Evolutionary conservation across 495 filamentous ascomycete species (phyloP).

Genomic region (Aspergillus ostianus): DNA sequence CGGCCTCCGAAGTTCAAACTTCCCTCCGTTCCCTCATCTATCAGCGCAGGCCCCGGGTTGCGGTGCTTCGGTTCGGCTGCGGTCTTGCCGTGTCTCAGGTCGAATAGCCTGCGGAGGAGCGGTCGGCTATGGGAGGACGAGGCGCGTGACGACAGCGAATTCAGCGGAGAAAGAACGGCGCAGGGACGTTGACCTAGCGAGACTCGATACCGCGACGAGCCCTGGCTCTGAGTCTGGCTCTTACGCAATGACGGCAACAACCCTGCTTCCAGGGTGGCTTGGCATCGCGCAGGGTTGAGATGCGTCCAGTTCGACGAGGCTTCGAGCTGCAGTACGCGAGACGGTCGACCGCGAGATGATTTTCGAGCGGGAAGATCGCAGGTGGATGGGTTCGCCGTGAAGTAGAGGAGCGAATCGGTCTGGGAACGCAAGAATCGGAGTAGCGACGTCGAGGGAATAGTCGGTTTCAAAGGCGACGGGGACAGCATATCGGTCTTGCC

Average conservation of each 20-base stretch:
- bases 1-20: conserved; percentile 52
- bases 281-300: conserved; percentile 15
- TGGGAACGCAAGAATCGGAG: conserved; percentile 63
- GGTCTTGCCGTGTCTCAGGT: conserved; percentile 32
- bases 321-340: conserved; percentile 15
- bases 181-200: not conserved
- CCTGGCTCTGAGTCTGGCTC: conserved; percentile 3
- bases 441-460: conserved; percentile 56
- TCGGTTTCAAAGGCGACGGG: conserved; percentile 33
- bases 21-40: conserved; percentile 40
- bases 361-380: conserved; percentile 16
- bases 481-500: conserved; percentile 38
- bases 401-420: conserved; percentile 51
- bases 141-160: conserved; percentile 27
- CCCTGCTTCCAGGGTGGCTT: conserved; percentile 13
- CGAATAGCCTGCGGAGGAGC: conserved; percentile 58
- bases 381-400: conserved; percentile 42
- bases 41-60: conserved; percentile 23
- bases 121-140: conserved; percentile 44
- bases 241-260: conserved; percentile 9
- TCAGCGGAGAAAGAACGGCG: not conserved
- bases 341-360: conserved; percentile 4
- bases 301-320: conserved; percentile 26
- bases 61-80: conserved; percentile 25
- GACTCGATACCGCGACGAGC: conserved; percentile 16